Evolutionary conservation across 1,284 basidiomycete species (phyloP), one percentile per base, ranked within the genome.

Genomic region (Tausonia pullulans): DNA sequence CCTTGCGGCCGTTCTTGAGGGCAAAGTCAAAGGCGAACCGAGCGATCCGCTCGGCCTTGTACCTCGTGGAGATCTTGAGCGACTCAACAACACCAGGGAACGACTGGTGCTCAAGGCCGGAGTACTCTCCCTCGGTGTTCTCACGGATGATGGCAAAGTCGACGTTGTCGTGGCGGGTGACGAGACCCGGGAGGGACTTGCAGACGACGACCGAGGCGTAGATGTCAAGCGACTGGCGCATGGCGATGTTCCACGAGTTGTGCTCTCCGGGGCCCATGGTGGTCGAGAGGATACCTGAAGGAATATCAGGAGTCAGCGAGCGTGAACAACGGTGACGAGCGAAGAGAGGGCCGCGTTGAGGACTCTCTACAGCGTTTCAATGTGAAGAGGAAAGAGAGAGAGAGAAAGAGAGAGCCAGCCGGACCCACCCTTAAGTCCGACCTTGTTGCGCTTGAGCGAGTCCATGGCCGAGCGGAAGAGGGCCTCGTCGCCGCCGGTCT

Each of bases 101-200:
- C 72, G 90, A 92, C 79, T 94, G 90, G 81, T 99, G 96, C 78
- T 99, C 96, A 69, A 99, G 81, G 66, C 96, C 96, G 71, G 93
- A 95, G 81, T 99, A 99, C 81, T 99, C 96, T 72, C 96, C 96
- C 82, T 99, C 96, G 39, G 96, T 99, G 81, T 99, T 99, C 79
- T 99, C 96, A 79, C 96, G 93, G 76, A 99, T 98, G 78, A 98
- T 94, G 72, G 90, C 93, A 78, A 97, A 96, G 80, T 99, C 95
- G 75, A 98, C 96, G 74, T 96, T 87, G 69, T 86, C 82, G 81
- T 99, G 95, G 72, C 95, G 89, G 55, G 96, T 98, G 53, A 93
- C 88, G 80, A 94, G 86, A 62, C 96, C 96, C n/a, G 92, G 89
- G 63, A 98, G 85, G 61, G 94, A 92, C 79, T 98, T 98, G 87